Percentiles rank a stretch among this genome's conserved stretches.
phyloP scores from a whole-genome alignment of 257 asterid species.

The Lantana camara region DNA sequence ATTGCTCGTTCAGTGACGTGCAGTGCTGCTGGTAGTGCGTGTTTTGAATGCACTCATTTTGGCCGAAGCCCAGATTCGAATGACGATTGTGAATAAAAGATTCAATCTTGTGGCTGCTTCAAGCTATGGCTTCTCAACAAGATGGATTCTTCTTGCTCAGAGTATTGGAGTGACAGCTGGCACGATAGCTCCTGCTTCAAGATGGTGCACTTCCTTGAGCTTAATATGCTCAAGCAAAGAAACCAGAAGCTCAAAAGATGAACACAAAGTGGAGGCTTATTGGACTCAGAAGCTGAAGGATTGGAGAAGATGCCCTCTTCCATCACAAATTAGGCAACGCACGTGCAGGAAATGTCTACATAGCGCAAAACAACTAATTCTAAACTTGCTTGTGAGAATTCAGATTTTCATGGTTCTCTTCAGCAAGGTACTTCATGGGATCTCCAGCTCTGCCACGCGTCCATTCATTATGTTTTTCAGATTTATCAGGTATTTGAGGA shows the following conservation, averaged over 20 bases:
- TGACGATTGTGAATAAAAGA: conserved; percentile 2
- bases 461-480: conserved; percentile 12
- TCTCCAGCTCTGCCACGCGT: conserved; percentile 27
- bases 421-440: conserved; percentile 33
- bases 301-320: conserved; percentile 38
- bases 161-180: conserved; percentile 42
- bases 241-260: neutral
- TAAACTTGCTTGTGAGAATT: conserved; percentile 29
- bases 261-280: conserved; percentile 36
- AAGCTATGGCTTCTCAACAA: conserved; percentile 44
- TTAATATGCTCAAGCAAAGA: conserved; percentile 4
- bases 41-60: conserved; percentile 28
- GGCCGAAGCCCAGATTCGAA: conserved; percentile 33
- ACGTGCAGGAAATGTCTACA: conserved; percentile 36
- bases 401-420: conserved; percentile 37
- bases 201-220: conserved; percentile 32
- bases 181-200: conserved; percentile 34
- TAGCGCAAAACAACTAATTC: conserved; percentile 26
- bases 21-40: conserved; percentile 33
- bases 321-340: conserved; percentile 22
- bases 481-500: conserved; percentile 6
- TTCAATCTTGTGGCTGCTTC: conserved; percentile 2
- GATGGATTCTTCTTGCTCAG: conserved; percentile 36
- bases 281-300: conserved; percentile 52
- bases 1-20: conserved; percentile 45